Base-by-base conservation (phyloP, 2,329 filamentous ascomycete genomes). In the Cryphonectria japonica region DNA sequence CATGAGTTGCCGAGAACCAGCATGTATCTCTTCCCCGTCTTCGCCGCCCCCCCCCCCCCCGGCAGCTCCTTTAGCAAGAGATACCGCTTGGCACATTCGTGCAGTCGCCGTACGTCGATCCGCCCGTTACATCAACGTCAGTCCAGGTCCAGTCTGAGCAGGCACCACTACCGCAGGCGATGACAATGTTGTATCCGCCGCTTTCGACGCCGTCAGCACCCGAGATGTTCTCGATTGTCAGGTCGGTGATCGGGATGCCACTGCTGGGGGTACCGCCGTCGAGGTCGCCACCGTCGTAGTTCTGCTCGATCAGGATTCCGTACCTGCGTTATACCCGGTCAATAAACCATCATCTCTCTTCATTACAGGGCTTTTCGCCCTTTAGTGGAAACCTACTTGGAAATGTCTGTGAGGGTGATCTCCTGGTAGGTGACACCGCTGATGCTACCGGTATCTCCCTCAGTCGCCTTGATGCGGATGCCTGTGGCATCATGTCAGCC, bases 271-370 rank as follows among this genome's bases (percentile, higher is more conserved):
- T 64, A 22, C 72, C 72, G 26, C 69, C 70, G 29, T 71, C 61
- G 34, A 71, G 69, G 52, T 71, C 69, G 29, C 70, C 70, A 6
- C 72, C 70, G 43, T 72, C 66, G 50, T 73, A 73, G 66, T 72
- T 70, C 62, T 73, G 72, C 62, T 73, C 72, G 29, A 73, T 72
- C n/a, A 73, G 52, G 65, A 73, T 70, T 3, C 72, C 72, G 57
- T 73, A 72, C 43, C 71, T 72, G 61, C 16, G 16, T 2, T 1
- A n/a, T 11, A 16, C 19, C 9, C 37, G 7, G 39, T 72, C 16
- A 72, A 68, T 32, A 41, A 37, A 29, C 22, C 2, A 9, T 1
- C 5, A 13, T 5, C 19, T 26, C 16, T 19, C 19, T 19, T 13
- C 26, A 29, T 22, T 22, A 9, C 41, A 1, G 7, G 19, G 7